Base-by-base conservation (phyloP, 768 basidiomycete genomes). In the Kwoniella botswanensis region DNA sequence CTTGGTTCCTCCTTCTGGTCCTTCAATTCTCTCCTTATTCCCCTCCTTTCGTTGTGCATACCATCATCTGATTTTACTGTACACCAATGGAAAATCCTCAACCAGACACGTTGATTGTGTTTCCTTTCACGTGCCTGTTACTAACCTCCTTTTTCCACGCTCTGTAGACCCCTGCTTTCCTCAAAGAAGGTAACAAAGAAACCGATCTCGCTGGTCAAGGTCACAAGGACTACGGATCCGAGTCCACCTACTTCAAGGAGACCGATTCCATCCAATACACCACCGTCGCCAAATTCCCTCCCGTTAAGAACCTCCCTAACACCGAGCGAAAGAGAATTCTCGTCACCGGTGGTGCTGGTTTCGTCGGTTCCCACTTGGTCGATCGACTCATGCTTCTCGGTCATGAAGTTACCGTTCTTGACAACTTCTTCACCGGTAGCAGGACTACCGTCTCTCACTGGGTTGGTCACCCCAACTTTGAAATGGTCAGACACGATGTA, bases 341-440 rank as follows among this genome's bases (percentile, higher is more conserved):
- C 52, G 91, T 98, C 76, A 98, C 96, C 22, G 96, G 96, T 69
- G 96, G 97, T 53, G 97, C 96, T 46, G 97, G 97, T n/a, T 99
- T 99, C 84, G 96, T 99, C 70, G 97, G 97, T 17, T 96, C 94
- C 42, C 97, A 99, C 85, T 90, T 99, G 59, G 86, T 99, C 64
- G 97, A 99, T 86, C 89, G 97, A 60, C 89, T 98, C 72, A 95
- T 99, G 94, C 88, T 98, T 72, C 89, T 98, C 63, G 97, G 97
- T 17, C 97, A 99, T 81, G 94, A 98, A 83, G 94, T 96, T 76
- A 94, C 93, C 67, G 96, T 98, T 74, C 85, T 97, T 67, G 96
- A 98, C 87, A 98, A 98, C 86, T 99, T 99, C 84, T 99, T 99
- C 86, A 98, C 95, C 26, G 97, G 97, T 17, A 92, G 92, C 66